These are phyloP conservation scores for Eimeria acervulina DNA, from an alignment of 169 alveolate species.

Conservation along the genomic window DNA sequence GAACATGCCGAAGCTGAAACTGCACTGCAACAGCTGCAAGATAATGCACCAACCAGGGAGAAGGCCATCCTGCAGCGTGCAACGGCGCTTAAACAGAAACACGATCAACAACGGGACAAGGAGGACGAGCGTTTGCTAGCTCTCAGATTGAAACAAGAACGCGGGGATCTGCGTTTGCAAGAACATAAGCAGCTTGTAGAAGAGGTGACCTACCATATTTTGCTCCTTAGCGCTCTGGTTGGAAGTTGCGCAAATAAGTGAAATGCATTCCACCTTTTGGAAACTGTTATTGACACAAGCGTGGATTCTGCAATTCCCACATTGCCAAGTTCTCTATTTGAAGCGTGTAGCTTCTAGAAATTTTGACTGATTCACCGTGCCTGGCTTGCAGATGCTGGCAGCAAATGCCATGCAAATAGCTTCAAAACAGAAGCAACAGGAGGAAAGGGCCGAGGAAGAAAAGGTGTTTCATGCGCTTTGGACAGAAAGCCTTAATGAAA, in stretches of 20 bases:
- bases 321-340: not conserved
- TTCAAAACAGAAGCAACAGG: conserved; percentile 15
- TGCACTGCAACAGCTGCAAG: conserved; percentile 12
- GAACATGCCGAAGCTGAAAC: conserved; percentile 37
- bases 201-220: conserved; percentile 18
- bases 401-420: conserved; percentile 71
- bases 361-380: not conserved
- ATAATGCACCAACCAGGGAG: conserved; percentile 37
- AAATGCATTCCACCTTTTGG: not conserved
- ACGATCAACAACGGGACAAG: conserved; percentile 24
- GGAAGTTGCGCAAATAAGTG: not conserved
- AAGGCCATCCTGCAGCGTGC: conserved; percentile 67
- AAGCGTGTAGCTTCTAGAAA: not conserved
- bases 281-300: not conserved
- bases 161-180: conserved; percentile 31
- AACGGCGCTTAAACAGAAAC: conserved; percentile 39
- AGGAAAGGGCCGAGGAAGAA: conserved; percentile 37
- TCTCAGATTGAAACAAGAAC: conserved; percentile 7
- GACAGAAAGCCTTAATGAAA: conserved; percentile 71
- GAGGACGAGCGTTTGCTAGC: conserved; percentile 60
- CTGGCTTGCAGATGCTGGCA: conserved; percentile 48
- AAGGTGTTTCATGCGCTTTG: conserved; percentile 57
- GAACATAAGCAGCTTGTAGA: conserved; percentile 22
- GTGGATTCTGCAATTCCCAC: not conserved
- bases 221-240: not conserved